A percentile compares a stretch with the other conserved stretches of the same genome.
phyloP scores from a whole-genome alignment of 495 filamentous ascomycete genomes.

The Baudoinia panamericana region DNA sequence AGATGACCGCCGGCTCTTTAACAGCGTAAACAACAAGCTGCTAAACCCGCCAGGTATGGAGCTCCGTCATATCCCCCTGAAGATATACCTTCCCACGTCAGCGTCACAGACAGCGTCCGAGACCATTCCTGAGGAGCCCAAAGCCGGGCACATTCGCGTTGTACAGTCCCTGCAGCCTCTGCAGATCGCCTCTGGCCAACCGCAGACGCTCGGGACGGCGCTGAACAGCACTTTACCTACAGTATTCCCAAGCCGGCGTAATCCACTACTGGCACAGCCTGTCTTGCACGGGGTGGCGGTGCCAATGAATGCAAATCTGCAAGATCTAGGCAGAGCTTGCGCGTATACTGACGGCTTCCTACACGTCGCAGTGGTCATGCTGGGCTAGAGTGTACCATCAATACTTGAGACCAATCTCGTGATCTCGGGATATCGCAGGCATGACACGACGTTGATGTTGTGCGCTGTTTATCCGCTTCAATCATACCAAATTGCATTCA shows the following conservation, averaged over 20 bases:
- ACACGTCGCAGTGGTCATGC: constrained; percentile 73
- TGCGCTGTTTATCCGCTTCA: too few relatives aligned
- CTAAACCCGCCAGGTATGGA: constrained; percentile 58
- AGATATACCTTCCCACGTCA: constrained; percentile 72
- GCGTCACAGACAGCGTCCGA: constrained; percentile 23
- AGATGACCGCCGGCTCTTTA: constrained; percentile 66
- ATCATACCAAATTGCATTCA: constrained; percentile 88
- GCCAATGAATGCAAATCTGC: constrained; percentile 68
- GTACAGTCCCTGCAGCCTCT: constrained; percentile 30
- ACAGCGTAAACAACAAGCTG: constrained; percentile 61
- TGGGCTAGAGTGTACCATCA: constrained; percentile 30
- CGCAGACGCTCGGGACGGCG: constrained; percentile 68
- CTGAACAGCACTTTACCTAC: constrained; percentile 65
- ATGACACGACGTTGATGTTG: too few relatives aligned
- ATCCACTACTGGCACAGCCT: constrained; percentile 78
- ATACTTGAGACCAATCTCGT: too few relatives aligned
- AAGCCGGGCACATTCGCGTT: constrained; percentile 35
- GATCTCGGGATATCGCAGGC: too few relatives aligned
- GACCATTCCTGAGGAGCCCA: constrained; percentile 30
- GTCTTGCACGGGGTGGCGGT: constrained; percentile 79
- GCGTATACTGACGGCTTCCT: constrained; percentile 90
- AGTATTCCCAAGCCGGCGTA: constrained; percentile 76
- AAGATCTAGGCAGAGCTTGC: constrained; percentile 68
- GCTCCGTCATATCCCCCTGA: constrained; percentile 69
- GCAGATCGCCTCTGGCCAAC: constrained; percentile 32